Conservation (phyloP, 1,284 basidiomycete genomes). For the Ceratobasidium sp. region DNA sequence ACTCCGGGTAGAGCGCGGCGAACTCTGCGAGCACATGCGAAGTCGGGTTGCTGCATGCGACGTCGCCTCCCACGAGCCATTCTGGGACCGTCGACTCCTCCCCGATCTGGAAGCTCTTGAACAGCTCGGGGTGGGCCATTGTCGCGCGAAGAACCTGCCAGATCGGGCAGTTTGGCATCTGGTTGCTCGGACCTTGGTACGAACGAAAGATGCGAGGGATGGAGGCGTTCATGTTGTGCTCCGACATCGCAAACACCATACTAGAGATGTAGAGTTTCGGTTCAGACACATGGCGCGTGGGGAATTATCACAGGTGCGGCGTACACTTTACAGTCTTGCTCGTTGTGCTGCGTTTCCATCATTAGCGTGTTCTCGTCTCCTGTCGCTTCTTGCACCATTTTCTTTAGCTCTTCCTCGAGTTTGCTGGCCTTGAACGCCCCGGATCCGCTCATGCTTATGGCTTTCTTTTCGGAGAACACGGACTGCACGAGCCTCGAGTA, state of each 20-base stretch:
- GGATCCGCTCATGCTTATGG: too few species aligned
- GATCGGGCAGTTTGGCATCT: neutral
- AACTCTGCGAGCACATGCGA: neutral
- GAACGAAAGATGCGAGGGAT: slow-evolving; percentile 14
- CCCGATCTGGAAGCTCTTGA: slow-evolving; percentile 9
- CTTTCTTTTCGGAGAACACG: too few species aligned
- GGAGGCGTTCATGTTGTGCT: slow-evolving; percentile 4
- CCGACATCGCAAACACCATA: slow-evolving; percentile 17
- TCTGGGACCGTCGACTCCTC: neutral
- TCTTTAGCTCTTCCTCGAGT: too few species aligned
- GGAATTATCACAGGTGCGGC: too few species aligned
- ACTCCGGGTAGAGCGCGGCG: neutral
- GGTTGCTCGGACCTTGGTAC: neutral
- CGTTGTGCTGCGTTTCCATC: too few species aligned
- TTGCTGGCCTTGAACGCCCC: too few species aligned
- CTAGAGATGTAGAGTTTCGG: too few species aligned
- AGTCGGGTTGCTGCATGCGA: slow-evolving; percentile 23
- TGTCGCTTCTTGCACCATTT: too few species aligned
- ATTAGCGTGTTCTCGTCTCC: too few species aligned
- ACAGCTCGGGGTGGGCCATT: slow-evolving; percentile 5
- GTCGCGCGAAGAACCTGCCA: slow-evolving; percentile 15
- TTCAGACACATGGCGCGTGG: too few species aligned
- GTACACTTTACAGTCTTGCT: too few species aligned
- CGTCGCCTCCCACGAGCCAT: neutral
- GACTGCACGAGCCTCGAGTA: too few species aligned